Conservation (phyloP, 2,329 filamentous ascomycete species). For the Penicillium sp. region DNA sequence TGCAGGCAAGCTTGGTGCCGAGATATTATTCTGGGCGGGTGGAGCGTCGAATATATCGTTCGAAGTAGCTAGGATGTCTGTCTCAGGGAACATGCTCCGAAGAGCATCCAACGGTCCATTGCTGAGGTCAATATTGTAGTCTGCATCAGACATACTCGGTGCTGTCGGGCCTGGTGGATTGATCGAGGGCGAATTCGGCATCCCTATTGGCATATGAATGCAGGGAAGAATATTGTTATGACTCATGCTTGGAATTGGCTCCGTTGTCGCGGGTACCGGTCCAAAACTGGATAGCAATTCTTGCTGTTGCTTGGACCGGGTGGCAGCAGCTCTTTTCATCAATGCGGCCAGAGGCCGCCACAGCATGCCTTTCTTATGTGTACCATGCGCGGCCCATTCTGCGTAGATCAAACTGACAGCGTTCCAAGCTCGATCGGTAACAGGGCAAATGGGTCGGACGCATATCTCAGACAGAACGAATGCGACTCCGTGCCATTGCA, state of each 20-base stretch:
- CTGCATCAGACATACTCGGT: background rate
- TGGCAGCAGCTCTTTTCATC: constrained; percentile 56
- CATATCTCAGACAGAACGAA: constrained; percentile 61
- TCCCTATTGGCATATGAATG: constrained; percentile 16
- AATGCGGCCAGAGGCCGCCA: constrained; percentile 63
- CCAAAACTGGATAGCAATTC: constrained; percentile 24
- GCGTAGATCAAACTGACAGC: constrained; percentile 50
- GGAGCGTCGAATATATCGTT: constrained; percentile 9
- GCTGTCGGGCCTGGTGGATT: constrained; percentile 2
- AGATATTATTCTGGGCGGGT: constrained; percentile 6
- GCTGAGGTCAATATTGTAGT: constrained; percentile 24
- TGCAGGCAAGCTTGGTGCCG: constrained; percentile 6
- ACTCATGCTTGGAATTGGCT: constrained; percentile 3
- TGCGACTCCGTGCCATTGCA: constrained; percentile 64
- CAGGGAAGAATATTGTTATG: constrained; percentile 18
- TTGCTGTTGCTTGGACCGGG: constrained; percentile 49
- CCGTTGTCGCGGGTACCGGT: constrained; percentile 5
- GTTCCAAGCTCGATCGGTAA: constrained; percentile 60
- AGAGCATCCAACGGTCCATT: constrained; percentile 24
- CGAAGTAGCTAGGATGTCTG: constrained; percentile 22
- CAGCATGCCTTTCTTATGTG: constrained; percentile 54
- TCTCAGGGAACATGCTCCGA: constrained; percentile 28
- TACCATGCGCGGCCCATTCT: constrained; percentile 32
- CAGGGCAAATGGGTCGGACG: constrained; percentile 53
- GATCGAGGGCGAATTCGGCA: background rate